phyloP scores from a whole-genome alignment of 352 stramenopile species.

The Phytophthora citrophthora region DNA sequence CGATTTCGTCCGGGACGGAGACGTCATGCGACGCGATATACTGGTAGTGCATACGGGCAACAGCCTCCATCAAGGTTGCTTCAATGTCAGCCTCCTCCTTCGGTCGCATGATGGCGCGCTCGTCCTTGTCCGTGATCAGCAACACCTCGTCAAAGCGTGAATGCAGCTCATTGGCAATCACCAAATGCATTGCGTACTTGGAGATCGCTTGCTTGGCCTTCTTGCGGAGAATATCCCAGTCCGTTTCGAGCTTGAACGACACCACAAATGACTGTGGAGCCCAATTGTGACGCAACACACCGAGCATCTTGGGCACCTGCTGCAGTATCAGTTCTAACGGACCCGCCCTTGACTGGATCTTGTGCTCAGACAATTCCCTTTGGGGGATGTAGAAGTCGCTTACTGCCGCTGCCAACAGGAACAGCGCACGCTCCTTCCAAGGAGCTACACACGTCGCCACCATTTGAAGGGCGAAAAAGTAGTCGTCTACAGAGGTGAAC shows the following conservation, averaged over 20 bases:
- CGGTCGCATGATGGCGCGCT: slow-evolving; percentile 57
- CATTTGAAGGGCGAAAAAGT: slow-evolving; percentile 93
- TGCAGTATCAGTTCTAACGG: slow-evolving; percentile 87
- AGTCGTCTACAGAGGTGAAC: slow-evolving; percentile 97
- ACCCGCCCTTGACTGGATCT: slow-evolving; percentile 94
- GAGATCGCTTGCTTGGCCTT: slow-evolving; percentile 94
- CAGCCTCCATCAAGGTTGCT: slow-evolving; percentile 57
- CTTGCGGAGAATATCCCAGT: slow-evolving; percentile 91
- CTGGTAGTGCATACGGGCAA: slow-evolving; percentile 74
- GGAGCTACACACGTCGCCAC: slow-evolving; percentile 69
- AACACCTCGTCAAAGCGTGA: slow-evolving; percentile 93
- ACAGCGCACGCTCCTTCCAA: slow-evolving; percentile 78
- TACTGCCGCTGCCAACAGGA: slow-evolving; percentile 97
- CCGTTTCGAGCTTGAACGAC: slow-evolving; percentile 99
- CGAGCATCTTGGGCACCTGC: slow-evolving; percentile 97
- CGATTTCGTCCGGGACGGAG: slow-evolving; percentile 61
- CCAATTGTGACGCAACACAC: slow-evolving; percentile 91
- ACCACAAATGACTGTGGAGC: slow-evolving; percentile 95
- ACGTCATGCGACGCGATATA: slow-evolving; percentile 73
- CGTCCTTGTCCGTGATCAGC: slow-evolving; percentile 69
- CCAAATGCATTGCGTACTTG: slow-evolving; percentile 97
- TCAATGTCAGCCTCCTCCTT: slow-evolving; percentile 77
- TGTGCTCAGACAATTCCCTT: slow-evolving; percentile 92
- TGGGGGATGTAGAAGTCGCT: slow-evolving; percentile 98
- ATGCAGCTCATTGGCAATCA: slow-evolving; percentile 97